Base-by-base conservation (phyloP, 2,329 filamentous ascomycete genomes). In the Ilyonectria mors-panacis region DNA sequence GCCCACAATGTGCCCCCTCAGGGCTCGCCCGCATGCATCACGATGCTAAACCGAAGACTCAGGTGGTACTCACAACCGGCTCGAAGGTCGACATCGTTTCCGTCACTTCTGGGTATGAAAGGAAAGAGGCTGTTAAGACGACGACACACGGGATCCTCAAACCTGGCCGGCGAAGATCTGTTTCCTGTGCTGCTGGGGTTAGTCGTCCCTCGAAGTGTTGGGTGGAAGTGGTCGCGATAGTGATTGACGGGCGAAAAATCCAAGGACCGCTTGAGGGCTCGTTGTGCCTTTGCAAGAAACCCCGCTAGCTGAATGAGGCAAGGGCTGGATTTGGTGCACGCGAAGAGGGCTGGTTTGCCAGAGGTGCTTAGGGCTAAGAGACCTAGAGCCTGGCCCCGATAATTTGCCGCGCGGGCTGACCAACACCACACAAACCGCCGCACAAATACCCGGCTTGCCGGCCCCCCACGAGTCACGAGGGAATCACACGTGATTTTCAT, bases 41-140 rank as follows among this genome's bases (percentile, higher is more conserved):
- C 51, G 60, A 75, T 65, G 59, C 57, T 67, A 58, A 51, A 42
- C 48, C 51, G 42, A 53, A 50, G 53, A 63, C 55, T 58, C 64
- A 63, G 73, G 64, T 69, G 65, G 62, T 79, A 91, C 89, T 91
- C 85, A 92, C 90, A 87, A 91, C 89, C 84, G 85, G 82, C 87
- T 92, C 90, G 85, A 92, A 91, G 80, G 87, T 88, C 83, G 89
- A 91, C 89, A 91, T 91, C 82, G 86, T 78, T 76, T 78, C 75
- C 75, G 78, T 83, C 80, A 81, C 75, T 77, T 78, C 73, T 75
- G 75, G 70, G 69, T 70, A 71, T 74, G 68, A 75, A 76, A 76
- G 70, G 70, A 76, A 75, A 78, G 78, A 76, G 74, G 76, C 75
- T 78, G 76, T 74, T 79, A 75, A 77, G 73, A 77, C 71, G 75